These are phyloP conservation scores for Botrytis fragariae DNA, from an alignment of 2,329 filamentous ascomycete genomes.

Conservation along the genomic window DNA sequence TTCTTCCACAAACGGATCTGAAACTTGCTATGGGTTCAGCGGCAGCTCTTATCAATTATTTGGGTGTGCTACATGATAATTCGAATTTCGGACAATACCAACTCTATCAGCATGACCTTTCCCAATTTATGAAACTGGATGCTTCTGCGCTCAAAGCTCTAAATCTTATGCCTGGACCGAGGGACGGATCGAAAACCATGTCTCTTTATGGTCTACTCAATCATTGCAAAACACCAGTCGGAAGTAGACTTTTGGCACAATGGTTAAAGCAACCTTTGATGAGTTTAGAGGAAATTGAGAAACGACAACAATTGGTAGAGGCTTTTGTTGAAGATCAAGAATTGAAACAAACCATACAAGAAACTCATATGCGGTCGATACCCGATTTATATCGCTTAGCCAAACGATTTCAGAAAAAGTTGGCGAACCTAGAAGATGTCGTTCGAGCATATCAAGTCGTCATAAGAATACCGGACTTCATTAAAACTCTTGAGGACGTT, in stretches of 20 bases:
- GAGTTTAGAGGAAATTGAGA: constrained; percentile 84
- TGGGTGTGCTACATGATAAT: constrained; percentile 83
- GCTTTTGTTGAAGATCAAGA: constrained; percentile 93
- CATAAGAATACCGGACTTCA: constrained; percentile 85
- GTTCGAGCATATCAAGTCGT: constrained; percentile 93
- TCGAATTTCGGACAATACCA: constrained; percentile 97
- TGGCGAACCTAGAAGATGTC: constrained; percentile 91
- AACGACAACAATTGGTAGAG: constrained; percentile 89
- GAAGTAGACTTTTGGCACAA: constrained; percentile 84
- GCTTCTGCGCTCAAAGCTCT: constrained; percentile 89
- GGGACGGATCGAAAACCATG: constrained; percentile 97
- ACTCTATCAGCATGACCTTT: constrained; percentile 93
- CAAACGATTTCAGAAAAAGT: constrained; percentile 90
- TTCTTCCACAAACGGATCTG: constrained; percentile 84
- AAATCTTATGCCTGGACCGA: constrained; percentile 93
- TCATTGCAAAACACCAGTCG: constrained; percentile 95
- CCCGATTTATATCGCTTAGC: constrained; percentile 91
- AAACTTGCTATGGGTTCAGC: constrained; percentile 96
- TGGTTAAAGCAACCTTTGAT: constrained; percentile 98
- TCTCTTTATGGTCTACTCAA: constrained; percentile 91
- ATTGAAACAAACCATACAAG: constrained; percentile 91
- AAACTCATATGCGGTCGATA: constrained; percentile 88
- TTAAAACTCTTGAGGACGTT: constrained; percentile 83
- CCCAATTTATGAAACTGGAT: constrained; percentile 98
- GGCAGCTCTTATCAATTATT: constrained; percentile 89